Evolutionary conservation across 306 rosid genomes (phyloP), one percentile per base, ranked within the genome.

Genomic region (Malus sieversii): DNA sequence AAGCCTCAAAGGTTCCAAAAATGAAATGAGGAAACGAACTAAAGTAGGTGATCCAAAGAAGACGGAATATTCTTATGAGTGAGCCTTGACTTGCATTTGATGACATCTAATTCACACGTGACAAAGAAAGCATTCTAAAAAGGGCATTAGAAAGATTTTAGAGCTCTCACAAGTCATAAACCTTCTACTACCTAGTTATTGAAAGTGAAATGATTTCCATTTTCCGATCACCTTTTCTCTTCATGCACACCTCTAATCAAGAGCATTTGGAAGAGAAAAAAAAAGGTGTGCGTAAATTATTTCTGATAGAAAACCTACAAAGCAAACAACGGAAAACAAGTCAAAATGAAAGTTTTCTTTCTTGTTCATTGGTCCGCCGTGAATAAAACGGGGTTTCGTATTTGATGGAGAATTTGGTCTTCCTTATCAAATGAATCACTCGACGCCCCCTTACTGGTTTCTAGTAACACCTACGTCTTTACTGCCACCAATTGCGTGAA

Each of bases 401-500:
- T 58, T 22, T 58, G 63, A 58, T 58, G 8, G 6, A 53, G 59
- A 40, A 53, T 97, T 84, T 66, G 85, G 2, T 88, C 96, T 4
- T 66, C 71, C 25, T 72, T 95, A 62, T 74, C 1, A 52, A 79
- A 71, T 27, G 76, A 12, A 60, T 88, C 97, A 1, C 13, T 71
- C 42, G 97, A 92, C 73, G 70, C n/a, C 81, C 88, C 91, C 1
- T 61, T 92, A 45, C 92, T 88, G 40, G 88, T 90, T 23, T 52
- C 97, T 6, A 87, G 81, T 32, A 82, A 68, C 11, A 86, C 91
- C 45, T 78, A 84, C 23, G 66, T 38, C 57, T 83, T 86, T 69
- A 92, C 97, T 8, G 99, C 99, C 13, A 35, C 77, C 55, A 58
- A 78, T 18, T 95, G 99, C 35, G 89, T 95, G 25, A 88, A 82